A percentile compares a stretch with the other conserved stretches of the same genome.
Evolutionary conservation across 1,284 basidiomycete species (phyloP).

Genomic region (Malassezia sp.): DNA sequence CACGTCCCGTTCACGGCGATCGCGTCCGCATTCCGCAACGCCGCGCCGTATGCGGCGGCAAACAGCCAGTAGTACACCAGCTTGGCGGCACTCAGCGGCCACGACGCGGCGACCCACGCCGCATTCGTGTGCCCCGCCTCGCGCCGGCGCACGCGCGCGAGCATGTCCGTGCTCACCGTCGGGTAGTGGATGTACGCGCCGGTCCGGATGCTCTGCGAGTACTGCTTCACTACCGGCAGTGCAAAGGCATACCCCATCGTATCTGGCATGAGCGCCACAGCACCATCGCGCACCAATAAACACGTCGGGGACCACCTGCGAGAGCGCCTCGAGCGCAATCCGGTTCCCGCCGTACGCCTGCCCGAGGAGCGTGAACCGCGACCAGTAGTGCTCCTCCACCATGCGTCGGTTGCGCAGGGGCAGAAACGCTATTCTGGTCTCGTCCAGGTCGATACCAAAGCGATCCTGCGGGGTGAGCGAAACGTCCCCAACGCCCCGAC

Average conservation of each 20-base stretch:
- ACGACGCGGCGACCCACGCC: constrained; percentile 53
- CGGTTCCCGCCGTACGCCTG: constrained; percentile 78
- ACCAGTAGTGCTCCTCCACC: constrained; percentile 75
- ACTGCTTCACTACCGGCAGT: constrained; percentile 61
- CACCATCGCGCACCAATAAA: too few species aligned
- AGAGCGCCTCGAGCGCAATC: constrained; percentile 68
- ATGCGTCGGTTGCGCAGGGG: constrained; percentile 61
- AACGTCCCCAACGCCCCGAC: too few species aligned
- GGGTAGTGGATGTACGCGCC: constrained; percentile 94
- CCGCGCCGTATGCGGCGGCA: constrained; percentile 67
- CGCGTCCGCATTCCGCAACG: constrained; percentile 59
- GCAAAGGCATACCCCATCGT: constrained; percentile 98
- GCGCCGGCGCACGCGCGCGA: constrained; percentile 60
- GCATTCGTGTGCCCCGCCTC: constrained; percentile 59
- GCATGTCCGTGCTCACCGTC: constrained; percentile 84
- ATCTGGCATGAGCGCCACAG: too few species aligned
- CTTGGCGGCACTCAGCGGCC: constrained; percentile 58
- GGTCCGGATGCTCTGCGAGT: constrained; percentile 57
- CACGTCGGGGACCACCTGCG: constrained; percentile 64
- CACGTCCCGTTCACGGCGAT: constrained; percentile 90
- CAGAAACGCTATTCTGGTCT: constrained; percentile 61
- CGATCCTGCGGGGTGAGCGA: too few species aligned
- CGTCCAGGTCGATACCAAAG: constrained; percentile 67
- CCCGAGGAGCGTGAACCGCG: constrained; percentile 74
- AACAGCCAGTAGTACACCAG: constrained; percentile 81